These are phyloP conservation scores for Fragilaria radians DNA, from an alignment of 108 stramenopile genomes.

Conservation along the genomic window DNA sequence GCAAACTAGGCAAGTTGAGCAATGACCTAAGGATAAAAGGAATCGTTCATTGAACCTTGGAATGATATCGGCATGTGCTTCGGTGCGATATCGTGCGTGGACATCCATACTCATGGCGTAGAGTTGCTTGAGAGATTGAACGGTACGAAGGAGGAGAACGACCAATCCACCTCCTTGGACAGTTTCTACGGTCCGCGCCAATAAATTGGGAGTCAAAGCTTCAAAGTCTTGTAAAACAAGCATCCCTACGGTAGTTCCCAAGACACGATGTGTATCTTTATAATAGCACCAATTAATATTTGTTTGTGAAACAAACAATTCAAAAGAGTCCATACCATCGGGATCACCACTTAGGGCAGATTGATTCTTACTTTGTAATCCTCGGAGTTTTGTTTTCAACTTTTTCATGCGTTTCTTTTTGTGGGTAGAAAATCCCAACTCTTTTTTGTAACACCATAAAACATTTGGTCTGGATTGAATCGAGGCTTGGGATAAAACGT, in stretches of 20 bases:
- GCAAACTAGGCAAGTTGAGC: conserved; percentile 87
- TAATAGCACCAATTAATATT: conserved; percentile 99
- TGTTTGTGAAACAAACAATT: conserved; percentile 93
- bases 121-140: conserved; percentile 93
- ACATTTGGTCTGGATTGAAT: conserved; percentile 84
- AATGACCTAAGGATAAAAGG: conserved; percentile 88
- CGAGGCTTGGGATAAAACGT: conserved; percentile 77
- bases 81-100: conserved; percentile 94
- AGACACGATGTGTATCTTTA: conserved; percentile 92
- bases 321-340: conserved; percentile 90
- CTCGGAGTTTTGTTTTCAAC: conserved; percentile 87
- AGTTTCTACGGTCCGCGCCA: conserved; percentile 98
- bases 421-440: conserved; percentile 96
- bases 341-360: too few relatives aligned
- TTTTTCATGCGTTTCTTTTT: conserved; percentile 93
- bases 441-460: conserved; percentile 99
- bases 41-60: conserved; percentile 99
- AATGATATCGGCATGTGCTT: conserved; percentile 76
- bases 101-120: conserved; percentile 99
- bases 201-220: conserved; percentile 96
- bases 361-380: conserved; percentile 33
- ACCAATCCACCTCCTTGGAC: conserved; percentile 97
- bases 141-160: conserved; percentile 87
- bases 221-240: conserved; percentile 98
- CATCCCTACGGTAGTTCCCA: conserved; percentile 95